Evolutionary conservation across 1,284 basidiomycete species (phyloP), one percentile per base, ranked within the genome.

Genomic region (Austroboletus niveus): DNA sequence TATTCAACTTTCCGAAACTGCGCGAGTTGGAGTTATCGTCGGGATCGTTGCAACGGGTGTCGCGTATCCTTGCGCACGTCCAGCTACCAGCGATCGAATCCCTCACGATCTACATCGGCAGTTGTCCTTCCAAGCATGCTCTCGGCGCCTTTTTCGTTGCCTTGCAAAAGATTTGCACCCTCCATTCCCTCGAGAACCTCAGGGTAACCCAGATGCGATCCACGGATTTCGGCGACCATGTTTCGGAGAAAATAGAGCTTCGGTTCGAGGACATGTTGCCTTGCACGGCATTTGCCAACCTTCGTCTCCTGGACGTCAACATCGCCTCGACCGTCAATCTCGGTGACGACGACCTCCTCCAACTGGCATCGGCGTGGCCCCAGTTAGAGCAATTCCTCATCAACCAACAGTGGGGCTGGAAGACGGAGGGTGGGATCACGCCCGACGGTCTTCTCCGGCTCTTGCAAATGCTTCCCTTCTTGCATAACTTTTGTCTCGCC

Each of bases 371-470:
- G 11, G 52, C 57, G 8, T 60, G 59, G 52, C 61, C 59, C 6
- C 47, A 29, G n/a, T 43, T 63, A 4, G 56, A 60, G 36, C 29
- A 38, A 11, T 50, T 63, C 14, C 47, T 57, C 42, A 48, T 60
- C 11, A 60, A 60, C 29, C 47, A 59, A 32, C 56, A 57, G 10
- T 60, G 59, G 51, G 59, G 59, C 24, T 60, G 59, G 59, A 52
- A 49, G 32, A 49, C 50, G 10, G 49, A 45, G 14, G 45, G 56
- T 7, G 59, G 59, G 15, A 42, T 60, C 40, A 61, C 59, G 0
- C 59, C 61, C 6, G 34, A 39, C 6, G 61, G 59, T 10, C 49
- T 63, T 24, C 31, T 56, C 20, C 52, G 17, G 5, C 44, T 63
- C 22, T 53, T 60, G 14, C 42, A 51, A 36, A 39, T 7, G 27